phyloP scores from a whole-genome alignment of 2,329 filamentous ascomycete species.

The Fusarium brachygibbosum region DNA sequence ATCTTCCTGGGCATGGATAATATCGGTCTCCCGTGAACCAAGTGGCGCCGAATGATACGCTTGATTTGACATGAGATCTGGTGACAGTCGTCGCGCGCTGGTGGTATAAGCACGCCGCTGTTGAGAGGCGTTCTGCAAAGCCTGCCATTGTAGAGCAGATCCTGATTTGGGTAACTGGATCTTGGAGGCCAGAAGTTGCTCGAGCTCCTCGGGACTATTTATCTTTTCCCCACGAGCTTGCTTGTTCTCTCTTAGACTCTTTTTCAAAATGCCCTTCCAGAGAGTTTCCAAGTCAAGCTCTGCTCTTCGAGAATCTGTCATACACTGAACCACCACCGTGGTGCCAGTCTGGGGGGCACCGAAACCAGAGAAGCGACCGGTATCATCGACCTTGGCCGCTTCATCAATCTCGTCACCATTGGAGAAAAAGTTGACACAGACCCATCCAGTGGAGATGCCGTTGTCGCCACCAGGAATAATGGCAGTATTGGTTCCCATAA shows the following conservation, averaged over 20 bases:
- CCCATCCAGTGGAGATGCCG: conserved; percentile 93
- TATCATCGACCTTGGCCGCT: conserved; percentile 59
- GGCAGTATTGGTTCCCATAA: conserved; percentile 80
- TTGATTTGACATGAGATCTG: conserved; percentile 1
- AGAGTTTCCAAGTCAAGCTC: conserved; percentile 68
- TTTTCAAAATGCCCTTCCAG: conserved; percentile 61
- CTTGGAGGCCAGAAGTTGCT: conserved; percentile 50
- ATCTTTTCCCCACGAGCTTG: conserved; percentile 50
- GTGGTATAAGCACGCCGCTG: conserved; percentile 56
- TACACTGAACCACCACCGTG: conserved; percentile 69
- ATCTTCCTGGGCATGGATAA: not conserved
- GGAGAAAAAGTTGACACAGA: conserved; percentile 89
- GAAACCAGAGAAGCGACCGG: conserved; percentile 80
- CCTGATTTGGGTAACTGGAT: conserved; percentile 52
- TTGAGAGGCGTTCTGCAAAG: conserved; percentile 53
- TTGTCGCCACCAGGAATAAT: conserved; percentile 78
- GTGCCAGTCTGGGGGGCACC: conserved; percentile 66
- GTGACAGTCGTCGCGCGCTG: conserved; percentile 43
- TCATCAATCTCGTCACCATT: conserved; percentile 69
- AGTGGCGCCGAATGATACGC: no score
- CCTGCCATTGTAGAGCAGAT: conserved; percentile 54
- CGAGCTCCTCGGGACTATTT: conserved; percentile 47
- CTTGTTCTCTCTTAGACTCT: conserved; percentile 51
- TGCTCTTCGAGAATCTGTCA: conserved; percentile 66
- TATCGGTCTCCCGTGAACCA: not conserved